Evolutionary conservation across 208 protist genomes (phyloP).

Genomic region (Entamoeba invadens): DNA sequence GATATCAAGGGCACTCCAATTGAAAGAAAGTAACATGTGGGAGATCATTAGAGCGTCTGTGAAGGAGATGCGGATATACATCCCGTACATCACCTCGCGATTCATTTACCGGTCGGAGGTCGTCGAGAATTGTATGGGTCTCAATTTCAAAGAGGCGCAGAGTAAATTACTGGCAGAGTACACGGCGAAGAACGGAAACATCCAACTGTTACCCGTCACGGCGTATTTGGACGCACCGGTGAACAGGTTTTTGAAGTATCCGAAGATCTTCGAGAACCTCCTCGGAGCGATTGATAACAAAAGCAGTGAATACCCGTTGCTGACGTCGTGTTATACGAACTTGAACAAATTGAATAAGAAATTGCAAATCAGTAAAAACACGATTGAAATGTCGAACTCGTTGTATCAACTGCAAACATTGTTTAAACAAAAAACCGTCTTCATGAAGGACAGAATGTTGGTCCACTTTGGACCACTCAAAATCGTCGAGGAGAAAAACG

Average conservation of each 20-base stretch:
- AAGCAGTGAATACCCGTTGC: neutral
- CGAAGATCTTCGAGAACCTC: neutral
- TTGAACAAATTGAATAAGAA: neutral
- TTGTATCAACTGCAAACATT: neutral
- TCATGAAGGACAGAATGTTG: neutral
- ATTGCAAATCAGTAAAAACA: neutral
- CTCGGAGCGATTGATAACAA: neutral
- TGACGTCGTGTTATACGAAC: neutral
- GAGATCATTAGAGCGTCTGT: neutral
- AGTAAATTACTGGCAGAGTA: neutral
- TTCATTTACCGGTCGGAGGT: neutral
- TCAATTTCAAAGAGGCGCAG: neutral
- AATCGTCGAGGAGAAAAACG: neutral
- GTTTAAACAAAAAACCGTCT: neutral
- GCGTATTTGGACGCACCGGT: neutral
- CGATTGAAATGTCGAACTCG: neutral
- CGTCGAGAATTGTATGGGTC: neutral
- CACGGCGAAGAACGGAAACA: neutral
- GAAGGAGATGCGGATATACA: neutral
- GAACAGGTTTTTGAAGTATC: neutral
- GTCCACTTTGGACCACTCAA: neutral
- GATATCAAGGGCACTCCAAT: neutral
- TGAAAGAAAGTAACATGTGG: neutral
- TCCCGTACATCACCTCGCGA: neutral
- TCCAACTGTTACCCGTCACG: neutral